Evolutionary conservation across 2,329 filamentous ascomycete species (phyloP), one percentile per base, ranked within the genome.

Genomic region (Fusarium sp.): DNA sequence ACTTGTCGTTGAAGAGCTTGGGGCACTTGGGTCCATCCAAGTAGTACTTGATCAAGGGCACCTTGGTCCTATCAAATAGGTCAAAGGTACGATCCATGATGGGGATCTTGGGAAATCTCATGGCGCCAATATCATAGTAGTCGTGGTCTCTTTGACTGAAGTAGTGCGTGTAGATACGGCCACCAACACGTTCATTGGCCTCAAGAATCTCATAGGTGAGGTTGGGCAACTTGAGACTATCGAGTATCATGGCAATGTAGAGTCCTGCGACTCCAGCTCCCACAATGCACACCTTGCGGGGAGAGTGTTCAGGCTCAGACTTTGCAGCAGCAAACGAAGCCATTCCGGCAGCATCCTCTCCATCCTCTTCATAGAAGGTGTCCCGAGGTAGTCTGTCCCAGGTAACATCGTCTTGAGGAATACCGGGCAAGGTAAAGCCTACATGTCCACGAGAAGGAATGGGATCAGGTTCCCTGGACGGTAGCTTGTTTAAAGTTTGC

Each of bases 81-180:
- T 40, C 19, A 7, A 40, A 40, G 6, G 19, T 20, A 12, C 38
- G 38, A 5, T 40, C 11, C 38, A 40, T 40, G 20, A 20, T 12
- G 8, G 38, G 10, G 7, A 21, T 21, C 7, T 21, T 15, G 6
- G 65, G 65, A 3, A 65, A 65, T 24, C 61, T 23, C 65, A 68
- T 53, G 2, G 66, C 61, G 1, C 65, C 66, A 4, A 68, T 47
- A 2, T 65, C 56, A 19, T 62, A 65, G 2, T 65, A 68, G 30
- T 69, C 66, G 5, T 68, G 66, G 8, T 36, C 26, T 3, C 57
- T 44, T 0, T 57, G 30, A 5, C 48, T 39, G n/a, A 68, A 69
- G 17, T 66, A 21, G 17, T 68, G 56, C 12, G 66, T 68, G 20
- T 40, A 20, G 2, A 40, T 15, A 10, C 38, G 19, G 7, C 38